A percentile compares a stretch with the other conserved stretches of the same genome.
Conservation (phyloP, 2,329 filamentous ascomycete genomes). For the Fusarium sulawesiense region DNA sequence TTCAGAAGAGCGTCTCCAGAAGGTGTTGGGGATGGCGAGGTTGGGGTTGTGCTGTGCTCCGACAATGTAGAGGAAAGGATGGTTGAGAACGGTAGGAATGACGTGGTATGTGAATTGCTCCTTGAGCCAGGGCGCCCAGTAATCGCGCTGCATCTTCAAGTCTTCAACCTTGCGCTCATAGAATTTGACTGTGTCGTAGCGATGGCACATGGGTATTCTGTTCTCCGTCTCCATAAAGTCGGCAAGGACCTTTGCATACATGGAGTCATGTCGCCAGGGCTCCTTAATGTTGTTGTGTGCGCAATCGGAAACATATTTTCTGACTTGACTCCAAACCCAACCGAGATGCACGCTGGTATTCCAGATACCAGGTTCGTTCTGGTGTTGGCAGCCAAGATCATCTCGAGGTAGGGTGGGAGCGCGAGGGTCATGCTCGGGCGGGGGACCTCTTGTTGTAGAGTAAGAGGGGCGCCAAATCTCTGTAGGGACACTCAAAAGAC, state of each 20-base stretch:
- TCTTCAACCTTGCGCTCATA: slow-evolving; percentile 62
- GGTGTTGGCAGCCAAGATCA: slow-evolving; percentile 55
- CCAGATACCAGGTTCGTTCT: slow-evolving; percentile 61
- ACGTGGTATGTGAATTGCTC: slow-evolving; percentile 65
- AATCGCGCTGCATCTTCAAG: slow-evolving; percentile 57
- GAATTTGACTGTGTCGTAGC: slow-evolving; percentile 65
- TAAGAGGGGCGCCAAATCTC: slow-evolving; percentile 56
- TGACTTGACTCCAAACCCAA: slow-evolving; percentile 63
- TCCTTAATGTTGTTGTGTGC: slow-evolving; percentile 60
- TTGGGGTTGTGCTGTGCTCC: slow-evolving; percentile 64
- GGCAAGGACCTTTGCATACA: slow-evolving; percentile 62
- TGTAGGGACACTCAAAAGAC: slow-evolving; percentile 55
- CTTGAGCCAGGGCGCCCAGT: slow-evolving; percentile 65
- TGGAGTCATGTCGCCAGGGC: slow-evolving; percentile 64
- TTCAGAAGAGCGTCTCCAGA: slow-evolving; percentile 64
- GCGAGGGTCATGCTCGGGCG: slow-evolving; percentile 47
- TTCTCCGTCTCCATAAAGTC: slow-evolving; percentile 65
- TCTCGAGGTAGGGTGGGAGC: slow-evolving; percentile 58
- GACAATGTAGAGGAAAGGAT: slow-evolving; percentile 65
- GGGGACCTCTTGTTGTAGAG: slow-evolving; percentile 39
- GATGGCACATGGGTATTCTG: slow-evolving; percentile 60
- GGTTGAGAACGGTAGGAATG: slow-evolving; percentile 63
- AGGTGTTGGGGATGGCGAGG: slow-evolving; percentile 64
- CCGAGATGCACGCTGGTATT: slow-evolving; percentile 61
- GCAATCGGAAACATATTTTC: slow-evolving; percentile 61